A percentile compares a stretch with the other conserved stretches of the same genome.
Evolutionary conservation across 2,329 filamentous ascomycete species (phyloP).

Genomic region (Colletotrichum sp.): DNA sequence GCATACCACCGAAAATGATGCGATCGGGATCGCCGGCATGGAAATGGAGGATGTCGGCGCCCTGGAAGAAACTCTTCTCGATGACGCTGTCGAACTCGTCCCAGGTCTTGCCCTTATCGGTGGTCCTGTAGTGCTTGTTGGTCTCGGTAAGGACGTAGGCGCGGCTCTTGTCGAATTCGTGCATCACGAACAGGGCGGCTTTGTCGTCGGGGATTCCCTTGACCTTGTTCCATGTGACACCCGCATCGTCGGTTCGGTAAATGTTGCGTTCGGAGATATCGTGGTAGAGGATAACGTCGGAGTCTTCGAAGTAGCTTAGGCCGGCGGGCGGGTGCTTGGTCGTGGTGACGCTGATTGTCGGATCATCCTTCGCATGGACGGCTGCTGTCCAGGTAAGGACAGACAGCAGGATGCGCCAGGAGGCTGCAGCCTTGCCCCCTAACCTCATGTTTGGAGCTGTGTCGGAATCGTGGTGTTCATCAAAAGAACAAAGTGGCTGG

Average conservation of each 20-base stretch:
- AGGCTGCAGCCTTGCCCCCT: conserved; percentile 51
- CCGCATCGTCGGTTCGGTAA: conserved; percentile 82
- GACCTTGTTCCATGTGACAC: conserved; percentile 75
- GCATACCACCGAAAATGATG: conserved; percentile 82
- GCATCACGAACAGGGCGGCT: conserved; percentile 71
- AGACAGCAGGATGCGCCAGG: conserved; percentile 57
- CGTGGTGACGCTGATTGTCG: conserved; percentile 66
- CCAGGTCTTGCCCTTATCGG: conserved; percentile 85
- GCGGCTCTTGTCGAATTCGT: conserved; percentile 77
- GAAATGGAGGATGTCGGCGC: conserved; percentile 66
- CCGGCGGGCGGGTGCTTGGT: conserved; percentile 72
- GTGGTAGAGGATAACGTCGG: conserved; percentile 79
- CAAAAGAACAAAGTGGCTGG: conserved; percentile 33
- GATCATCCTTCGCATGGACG: conserved; percentile 63
- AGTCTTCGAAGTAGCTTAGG: conserved; percentile 91
- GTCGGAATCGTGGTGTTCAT: conserved; percentile 41
- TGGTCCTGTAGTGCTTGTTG: conserved; percentile 80
- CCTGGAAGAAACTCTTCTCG: conserved; percentile 58
- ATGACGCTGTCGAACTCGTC: conserved; percentile 69
- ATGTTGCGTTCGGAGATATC: conserved; percentile 69
- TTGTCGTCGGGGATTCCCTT: conserved; percentile 68
- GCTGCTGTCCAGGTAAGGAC: conserved; percentile 45
- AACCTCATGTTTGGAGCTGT: conserved; percentile 59
- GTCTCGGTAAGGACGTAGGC: conserved; percentile 80
- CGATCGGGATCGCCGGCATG: conserved; percentile 84